A percentile compares a stretch with the other conserved stretches of the same genome.
These are phyloP conservation scores for Lasiodiplodia citricola DNA, from an alignment of 2,329 filamentous ascomycete genomes.

Conservation along the genomic window DNA sequence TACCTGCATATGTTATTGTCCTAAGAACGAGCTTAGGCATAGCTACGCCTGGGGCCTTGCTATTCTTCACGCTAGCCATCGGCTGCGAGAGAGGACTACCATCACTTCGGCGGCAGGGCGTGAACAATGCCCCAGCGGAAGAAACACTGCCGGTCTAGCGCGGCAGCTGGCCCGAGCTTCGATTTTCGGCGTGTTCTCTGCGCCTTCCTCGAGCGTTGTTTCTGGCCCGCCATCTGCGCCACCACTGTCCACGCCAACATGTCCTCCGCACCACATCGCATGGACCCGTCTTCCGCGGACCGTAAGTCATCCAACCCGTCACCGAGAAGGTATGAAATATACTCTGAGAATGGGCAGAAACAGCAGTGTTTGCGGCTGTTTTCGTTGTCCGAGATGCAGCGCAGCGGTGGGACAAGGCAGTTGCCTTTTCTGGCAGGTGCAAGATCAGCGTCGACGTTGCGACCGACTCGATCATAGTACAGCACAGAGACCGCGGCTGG, in stretches of 20 bases:
- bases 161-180: not conserved
- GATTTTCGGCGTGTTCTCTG: not conserved
- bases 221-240: not conserved
- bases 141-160: not conserved
- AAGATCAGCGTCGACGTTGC: not conserved
- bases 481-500: not conserved
- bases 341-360: not conserved
- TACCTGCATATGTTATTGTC: too few species aligned
- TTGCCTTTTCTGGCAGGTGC: not conserved
- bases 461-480: not conserved
- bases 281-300: not conserved
- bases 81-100: not conserved
- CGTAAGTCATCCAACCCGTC: not conserved
- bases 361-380: not conserved
- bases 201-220: not conserved
- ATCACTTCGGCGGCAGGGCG: not conserved
- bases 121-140: not conserved
- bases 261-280: not conserved
- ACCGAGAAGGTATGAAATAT: not conserved
- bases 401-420: not conserved
- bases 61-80: too few species aligned
- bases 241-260: not conserved
- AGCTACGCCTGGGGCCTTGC: too few species aligned
- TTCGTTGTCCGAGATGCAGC: not conserved
- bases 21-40: too few species aligned